Evolutionary conservation across 805 yeast species (phyloP).

Genomic region (Nakazawaea ambrosiae): DNA sequence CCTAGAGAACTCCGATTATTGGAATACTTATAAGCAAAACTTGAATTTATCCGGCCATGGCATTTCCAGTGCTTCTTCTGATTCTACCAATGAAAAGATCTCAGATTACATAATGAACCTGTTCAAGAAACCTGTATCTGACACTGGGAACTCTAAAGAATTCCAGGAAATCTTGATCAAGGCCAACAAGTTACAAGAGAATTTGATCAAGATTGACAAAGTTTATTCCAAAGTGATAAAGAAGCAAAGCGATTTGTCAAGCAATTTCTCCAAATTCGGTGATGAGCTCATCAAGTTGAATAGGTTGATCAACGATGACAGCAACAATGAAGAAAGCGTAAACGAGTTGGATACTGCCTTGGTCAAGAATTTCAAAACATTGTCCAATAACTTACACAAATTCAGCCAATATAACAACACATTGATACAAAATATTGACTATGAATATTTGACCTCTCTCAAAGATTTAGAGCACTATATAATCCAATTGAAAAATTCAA

Average conservation of each 20-base stretch:
- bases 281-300: constrained; percentile 65
- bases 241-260: constrained; percentile 64
- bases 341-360: constrained; percentile 11
- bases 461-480: constrained; percentile 85
- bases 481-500: constrained; percentile 53
- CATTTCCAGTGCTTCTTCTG: constrained; percentile 14
- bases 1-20: constrained; percentile 58
- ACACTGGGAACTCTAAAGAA: constrained; percentile 53
- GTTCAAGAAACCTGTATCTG: constrained; percentile 66
- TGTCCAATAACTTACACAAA: constrained; percentile 31
- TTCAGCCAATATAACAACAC: constrained; percentile 21
- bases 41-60: constrained; percentile 18
- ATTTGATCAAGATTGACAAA: constrained; percentile 69
- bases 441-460: constrained; percentile 72
- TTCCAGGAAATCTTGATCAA: constrained; percentile 78
- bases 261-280: constrained; percentile 67
- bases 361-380: constrained; percentile 26
- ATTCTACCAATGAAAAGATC: constrained; percentile 60
- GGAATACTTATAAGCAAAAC: constrained; percentile 62
- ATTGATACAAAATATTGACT: constrained; percentile 51
- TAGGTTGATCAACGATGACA: constrained; percentile 22
- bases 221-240: constrained; percentile 67
- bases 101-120: constrained; percentile 91
- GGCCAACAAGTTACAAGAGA: constrained; percentile 79
- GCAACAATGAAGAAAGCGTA: constrained; percentile 16